Evolutionary conservation across 2,329 filamentous ascomycete genomes (phyloP), one percentile per base, ranked within the genome.

Genomic region (Hirsutella thompsonii): DNA sequence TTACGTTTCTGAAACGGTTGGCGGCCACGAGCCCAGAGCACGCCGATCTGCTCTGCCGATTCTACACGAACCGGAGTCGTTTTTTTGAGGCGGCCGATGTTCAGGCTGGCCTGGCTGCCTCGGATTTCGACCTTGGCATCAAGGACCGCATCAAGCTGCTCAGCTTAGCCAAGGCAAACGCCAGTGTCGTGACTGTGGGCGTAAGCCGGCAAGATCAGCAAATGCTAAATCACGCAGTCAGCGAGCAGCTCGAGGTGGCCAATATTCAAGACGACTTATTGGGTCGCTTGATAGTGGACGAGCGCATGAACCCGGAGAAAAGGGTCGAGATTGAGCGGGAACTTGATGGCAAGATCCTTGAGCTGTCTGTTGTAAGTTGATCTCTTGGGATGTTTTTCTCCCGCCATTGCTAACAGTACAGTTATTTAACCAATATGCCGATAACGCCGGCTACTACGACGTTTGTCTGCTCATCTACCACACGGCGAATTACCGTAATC

Each of bases 221-320:
- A 59, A 73, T 88, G 44, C 69, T 96, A 21, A 76, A 90, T 42
- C 85, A 94, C 52, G 80, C 87, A 46, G 83, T 95, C 20, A 80
- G 80, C 3, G 88, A 92, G 49, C 70, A 93, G 36, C 76, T 98
- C 9, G 92, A 98, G 52, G 78, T 96, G 38, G 90, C 89, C 13
- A 90, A 92, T 54, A 92, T 98, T 40, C 92, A 98, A 59, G 86
- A 94, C 55, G 92, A 98, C 52, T 63, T 96, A 34, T 61, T 96
- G 20, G 82, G 88, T 55, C 75, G 86, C 36, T 66, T 98, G 40
- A 77, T 72, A 55, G 72, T 72, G 9, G 92, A 98, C 48, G 57
- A 67, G 1, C 77, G 92, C 35, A 72, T 95, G 30, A 64, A 70
- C 11, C 62, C 68, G 1, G 76, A 81, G 38, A 75, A 77, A 35